These are phyloP conservation scores for Hippophae rhamnoides DNA, from an alignment of 306 rosid species.

Conservation along the genomic window DNA sequence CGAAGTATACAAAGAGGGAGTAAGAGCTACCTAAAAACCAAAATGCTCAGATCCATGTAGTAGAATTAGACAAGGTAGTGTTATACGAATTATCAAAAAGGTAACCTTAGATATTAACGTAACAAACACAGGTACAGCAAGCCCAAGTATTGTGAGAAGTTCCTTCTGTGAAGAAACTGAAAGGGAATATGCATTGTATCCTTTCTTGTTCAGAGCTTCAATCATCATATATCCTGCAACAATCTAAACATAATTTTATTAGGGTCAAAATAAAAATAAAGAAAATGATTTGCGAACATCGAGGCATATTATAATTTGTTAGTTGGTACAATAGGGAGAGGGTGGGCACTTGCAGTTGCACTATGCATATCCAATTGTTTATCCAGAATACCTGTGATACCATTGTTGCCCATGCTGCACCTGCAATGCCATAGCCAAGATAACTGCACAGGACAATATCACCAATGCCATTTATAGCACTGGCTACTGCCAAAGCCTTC, in stretches of 20 bases:
- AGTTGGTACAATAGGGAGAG: neutral
- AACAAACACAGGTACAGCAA: conserved; percentile 76
- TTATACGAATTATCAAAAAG: conserved; percentile 9
- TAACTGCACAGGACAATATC: conserved; percentile 47
- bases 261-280: conserved; percentile 12
- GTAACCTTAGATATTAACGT: conserved; percentile 78
- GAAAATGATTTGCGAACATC: neutral
- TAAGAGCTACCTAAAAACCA: conserved; percentile 65
- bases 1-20: conserved; percentile 59
- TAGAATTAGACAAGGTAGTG: conserved; percentile 3
- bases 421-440: conserved; percentile 59
- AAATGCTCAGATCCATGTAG: neutral
- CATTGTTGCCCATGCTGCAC: conserved; percentile 90
- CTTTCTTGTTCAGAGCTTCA: conserved; percentile 57
- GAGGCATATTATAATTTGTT: neutral
- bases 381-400: conserved; percentile 48
- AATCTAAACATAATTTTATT: conserved; percentile 36
- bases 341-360: neutral
- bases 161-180: conserved; percentile 64
- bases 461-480: conserved; percentile 53
- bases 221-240: conserved; percentile 87
- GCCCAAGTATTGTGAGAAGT: conserved; percentile 36
- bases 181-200: conserved; percentile 55
- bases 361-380: conserved; percentile 1
- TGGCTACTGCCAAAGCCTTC: conserved; percentile 65